phyloP scores from a whole-genome alignment of 1,139 yeast species.

The Pichia sp. region DNA sequence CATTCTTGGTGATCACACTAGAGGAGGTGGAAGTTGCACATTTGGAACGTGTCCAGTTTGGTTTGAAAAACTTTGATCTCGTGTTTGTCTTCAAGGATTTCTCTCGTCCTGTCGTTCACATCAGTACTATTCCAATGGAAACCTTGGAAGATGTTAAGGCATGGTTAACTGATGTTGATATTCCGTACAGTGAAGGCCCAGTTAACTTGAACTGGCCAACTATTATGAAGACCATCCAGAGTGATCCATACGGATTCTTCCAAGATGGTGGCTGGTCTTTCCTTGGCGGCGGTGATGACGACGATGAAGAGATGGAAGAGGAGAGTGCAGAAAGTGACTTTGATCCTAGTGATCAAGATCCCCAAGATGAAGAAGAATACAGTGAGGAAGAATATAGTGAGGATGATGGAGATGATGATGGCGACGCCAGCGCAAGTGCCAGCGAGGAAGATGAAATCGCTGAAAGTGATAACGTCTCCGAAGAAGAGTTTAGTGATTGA shows the following conservation, averaged over 20 bases:
- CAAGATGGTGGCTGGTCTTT: conserved; percentile 95
- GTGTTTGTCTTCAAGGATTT: conserved; percentile 95
- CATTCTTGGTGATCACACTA: conserved; percentile 84
- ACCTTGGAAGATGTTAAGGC: conserved; percentile 87
- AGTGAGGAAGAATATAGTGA: conserved; percentile 44
- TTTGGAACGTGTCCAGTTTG: conserved; percentile 95
- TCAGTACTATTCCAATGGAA: conserved; percentile 92
- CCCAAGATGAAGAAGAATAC: conserved; percentile 65
- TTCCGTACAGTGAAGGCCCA: conserved; percentile 91
- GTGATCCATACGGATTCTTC: conserved; percentile 93
- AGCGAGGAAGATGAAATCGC: conserved; percentile 44
- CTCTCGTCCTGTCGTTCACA: conserved; percentile 77
- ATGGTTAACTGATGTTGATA: conserved; percentile 94
- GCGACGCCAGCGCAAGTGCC: too few species aligned
- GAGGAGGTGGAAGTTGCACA: conserved; percentile 94
- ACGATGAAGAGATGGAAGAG: conserved; percentile 39
- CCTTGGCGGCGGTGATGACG: conserved; percentile 62
- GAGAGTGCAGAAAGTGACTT: conserved; percentile 48
- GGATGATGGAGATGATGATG: conserved; percentile 36
- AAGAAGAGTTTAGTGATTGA: conserved; percentile 26
- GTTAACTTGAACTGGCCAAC: conserved; percentile 94
- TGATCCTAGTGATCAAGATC: conserved; percentile 58
- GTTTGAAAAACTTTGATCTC: conserved; percentile 90
- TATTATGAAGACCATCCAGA: conserved; percentile 87
- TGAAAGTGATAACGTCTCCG: conserved; percentile 37